A percentile compares a stretch with the other conserved stretches of the same genome.
Conservation (phyloP, 1,284 basidiomycete species). For the Pseudozyma flocculosa region DNA sequence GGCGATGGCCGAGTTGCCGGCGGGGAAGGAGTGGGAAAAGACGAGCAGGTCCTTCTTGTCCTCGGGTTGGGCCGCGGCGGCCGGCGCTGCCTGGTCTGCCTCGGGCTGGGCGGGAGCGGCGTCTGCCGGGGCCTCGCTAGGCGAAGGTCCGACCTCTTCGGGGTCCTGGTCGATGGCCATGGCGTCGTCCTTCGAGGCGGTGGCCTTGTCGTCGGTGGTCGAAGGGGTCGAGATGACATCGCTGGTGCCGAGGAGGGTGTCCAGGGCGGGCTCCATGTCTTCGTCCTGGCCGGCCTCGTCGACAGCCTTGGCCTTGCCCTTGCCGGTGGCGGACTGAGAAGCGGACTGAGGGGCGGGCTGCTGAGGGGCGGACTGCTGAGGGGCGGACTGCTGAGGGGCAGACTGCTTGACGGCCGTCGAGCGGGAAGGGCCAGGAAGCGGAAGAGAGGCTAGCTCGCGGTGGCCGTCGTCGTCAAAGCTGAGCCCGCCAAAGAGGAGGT, state of each 20-base stretch:
- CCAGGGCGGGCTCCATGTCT: conserved; percentile 12
- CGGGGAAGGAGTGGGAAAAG: conserved; percentile 26
- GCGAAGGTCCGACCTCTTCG: conserved; percentile 28
- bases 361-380: conserved; percentile 4
- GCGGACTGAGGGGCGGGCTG: too few species aligned
- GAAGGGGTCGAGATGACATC: not conserved
- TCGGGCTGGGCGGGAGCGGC: not conserved
- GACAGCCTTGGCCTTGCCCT: conserved; percentile 22
- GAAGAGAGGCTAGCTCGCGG: conserved; percentile 15
- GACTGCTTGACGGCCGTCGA: too few species aligned
- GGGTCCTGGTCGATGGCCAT: conserved; percentile 18
- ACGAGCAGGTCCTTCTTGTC: conserved; percentile 23
- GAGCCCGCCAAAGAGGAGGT: conserved; percentile 29
- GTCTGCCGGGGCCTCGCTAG: conserved; percentile 6
- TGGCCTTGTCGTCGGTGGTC: conserved; percentile 1
- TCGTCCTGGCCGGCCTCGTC: conserved; percentile 6
- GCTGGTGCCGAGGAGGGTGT: conserved; percentile 4
- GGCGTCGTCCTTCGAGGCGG: conserved; percentile 26
- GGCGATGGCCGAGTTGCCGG: conserved; percentile 9
- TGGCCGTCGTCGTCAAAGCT: conserved; percentile 7
- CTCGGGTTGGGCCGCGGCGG: not conserved
- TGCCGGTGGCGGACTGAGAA: conserved; percentile 23
- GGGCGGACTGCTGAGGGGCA: conserved; percentile 4
- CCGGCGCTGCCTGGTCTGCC: not conserved
- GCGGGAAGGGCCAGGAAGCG: conserved; percentile 12